Evolutionary conservation across 495 filamentous ascomycete species (phyloP).

Genomic region (Bathelium albidoporum): DNA sequence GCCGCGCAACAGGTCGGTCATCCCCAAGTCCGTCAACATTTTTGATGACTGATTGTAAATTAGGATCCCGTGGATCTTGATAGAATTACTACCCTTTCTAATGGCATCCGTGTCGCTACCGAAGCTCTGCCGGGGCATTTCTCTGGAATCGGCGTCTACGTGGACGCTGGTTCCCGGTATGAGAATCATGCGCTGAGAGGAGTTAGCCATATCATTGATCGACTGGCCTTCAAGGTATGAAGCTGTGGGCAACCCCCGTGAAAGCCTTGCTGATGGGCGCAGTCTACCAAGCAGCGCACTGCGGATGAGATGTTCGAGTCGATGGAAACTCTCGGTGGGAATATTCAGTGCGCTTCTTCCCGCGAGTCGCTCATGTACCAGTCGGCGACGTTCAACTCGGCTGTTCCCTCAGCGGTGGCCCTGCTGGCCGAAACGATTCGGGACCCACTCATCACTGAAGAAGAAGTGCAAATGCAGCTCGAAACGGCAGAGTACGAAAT

Average conservation of each 20-base stretch:
- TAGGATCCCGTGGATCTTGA: conserved; percentile 87
- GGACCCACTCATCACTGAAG: conserved; percentile 78
- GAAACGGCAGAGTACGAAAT: conserved; percentile 93
- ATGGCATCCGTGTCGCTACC: conserved; percentile 90
- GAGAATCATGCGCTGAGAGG: conserved; percentile 78
- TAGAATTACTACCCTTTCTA: conserved; percentile 77
- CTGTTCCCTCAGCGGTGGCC: conserved; percentile 71
- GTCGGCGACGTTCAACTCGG: conserved; percentile 91
- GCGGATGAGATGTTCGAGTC: conserved; percentile 79
- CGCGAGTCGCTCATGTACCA: conserved; percentile 98
- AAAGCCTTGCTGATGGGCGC: background rate
- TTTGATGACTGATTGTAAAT: background rate
- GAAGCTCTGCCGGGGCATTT: conserved; percentile 94
- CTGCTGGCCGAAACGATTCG: conserved; percentile 91
- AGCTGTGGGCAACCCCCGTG: too few species aligned
- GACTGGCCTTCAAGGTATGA: conserved; percentile 72
- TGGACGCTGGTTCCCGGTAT: conserved; percentile 93
- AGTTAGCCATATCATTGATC: conserved; percentile 92
- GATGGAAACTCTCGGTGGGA: conserved; percentile 79
- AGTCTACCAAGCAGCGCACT: conserved; percentile 60
- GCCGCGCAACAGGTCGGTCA: background rate
- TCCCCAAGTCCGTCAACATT: background rate
- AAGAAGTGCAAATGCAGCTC: conserved; percentile 78
- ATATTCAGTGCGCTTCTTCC: conserved; percentile 92
- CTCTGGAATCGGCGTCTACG: conserved; percentile 88